Evolutionary conservation across 176 grass and related monocot genomes (phyloP).

Genomic region (Hordeum marinum): DNA sequence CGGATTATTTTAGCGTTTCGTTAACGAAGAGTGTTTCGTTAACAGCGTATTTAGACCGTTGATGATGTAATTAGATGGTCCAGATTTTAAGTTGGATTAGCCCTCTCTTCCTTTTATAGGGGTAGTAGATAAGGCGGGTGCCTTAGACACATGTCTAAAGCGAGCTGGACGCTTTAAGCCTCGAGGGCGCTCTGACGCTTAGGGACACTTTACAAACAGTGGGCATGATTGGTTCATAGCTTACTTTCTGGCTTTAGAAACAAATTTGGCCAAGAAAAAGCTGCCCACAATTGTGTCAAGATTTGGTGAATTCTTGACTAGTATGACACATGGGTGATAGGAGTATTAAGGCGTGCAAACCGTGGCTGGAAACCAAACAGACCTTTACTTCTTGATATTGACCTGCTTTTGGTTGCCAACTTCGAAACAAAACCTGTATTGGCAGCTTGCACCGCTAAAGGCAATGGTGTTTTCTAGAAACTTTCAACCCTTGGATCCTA

Average conservation of each 20-base stretch:
- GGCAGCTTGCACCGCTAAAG: conserved; percentile 8
- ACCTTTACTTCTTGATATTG: conserved; percentile 1
- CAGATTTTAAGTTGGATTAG: too few relatives aligned
- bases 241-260: not conserved
- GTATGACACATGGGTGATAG: not conserved
- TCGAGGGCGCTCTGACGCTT: too few relatives aligned
- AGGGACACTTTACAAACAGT: too few relatives aligned
- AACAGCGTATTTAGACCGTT: too few relatives aligned
- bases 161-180: too few relatives aligned
- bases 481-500: conserved; percentile 2
- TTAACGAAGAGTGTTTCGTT: too few relatives aligned
- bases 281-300: not conserved
- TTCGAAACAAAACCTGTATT: not conserved
- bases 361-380: not conserved
- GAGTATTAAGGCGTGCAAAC: not conserved
- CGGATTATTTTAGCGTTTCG: too few relatives aligned
- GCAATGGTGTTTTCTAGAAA: conserved; percentile 6
- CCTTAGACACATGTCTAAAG: too few relatives aligned
- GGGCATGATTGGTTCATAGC: not conserved
- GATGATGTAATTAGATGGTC: too few relatives aligned
- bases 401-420: not conserved
- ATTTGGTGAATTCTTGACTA: not conserved
- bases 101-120: too few relatives aligned
- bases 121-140: too few relatives aligned
- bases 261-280: not conserved